phyloP scores from a whole-genome alignment of 2,329 filamentous ascomycete species.

The Cyclaneusma minus region DNA sequence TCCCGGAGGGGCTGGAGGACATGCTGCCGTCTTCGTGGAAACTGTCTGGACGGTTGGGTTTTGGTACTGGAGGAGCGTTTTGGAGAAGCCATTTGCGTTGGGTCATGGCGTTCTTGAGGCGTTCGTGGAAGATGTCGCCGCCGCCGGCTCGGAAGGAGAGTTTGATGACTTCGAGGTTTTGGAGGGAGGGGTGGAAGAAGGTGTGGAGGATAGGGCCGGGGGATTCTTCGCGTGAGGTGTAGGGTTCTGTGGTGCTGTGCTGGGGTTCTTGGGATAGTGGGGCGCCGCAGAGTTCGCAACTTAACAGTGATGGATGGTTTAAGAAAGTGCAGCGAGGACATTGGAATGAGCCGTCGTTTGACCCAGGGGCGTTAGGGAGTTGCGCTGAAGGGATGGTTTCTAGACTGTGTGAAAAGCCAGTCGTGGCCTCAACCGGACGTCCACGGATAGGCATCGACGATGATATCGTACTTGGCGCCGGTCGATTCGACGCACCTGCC shows the following conservation, averaged over 20 bases:
- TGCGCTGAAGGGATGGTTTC: not conserved
- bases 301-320: constrained; percentile 74
- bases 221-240: constrained; percentile 46
- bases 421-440: constrained; percentile 7
- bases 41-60: constrained; percentile 26
- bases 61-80: constrained; percentile 75
- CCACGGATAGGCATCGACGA: constrained; percentile 16
- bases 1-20: constrained; percentile 17
- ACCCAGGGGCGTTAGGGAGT: constrained; percentile 3
- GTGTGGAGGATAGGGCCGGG: constrained; percentile 52
- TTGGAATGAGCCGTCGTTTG: constrained; percentile 28
- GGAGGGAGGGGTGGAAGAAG: constrained; percentile 22
- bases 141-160: constrained; percentile 83
- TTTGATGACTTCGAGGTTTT: constrained; percentile 65
- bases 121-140: constrained; percentile 78
- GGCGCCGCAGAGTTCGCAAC: constrained; percentile 85
- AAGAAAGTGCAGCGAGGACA: constrained; percentile 88
- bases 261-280: constrained; percentile 44
- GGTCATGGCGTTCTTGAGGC: constrained; percentile 72
- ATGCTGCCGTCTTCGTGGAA: constrained; percentile 23
- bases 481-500: constrained; percentile 48
- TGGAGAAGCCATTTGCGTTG: constrained; percentile 94
- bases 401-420: constrained; percentile 10
- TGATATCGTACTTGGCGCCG: constrained; percentile 14
- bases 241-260: constrained; percentile 25